phyloP scores from a whole-genome alignment of 1,284 basidiomycete species.

The Sutorius eximius region DNA sequence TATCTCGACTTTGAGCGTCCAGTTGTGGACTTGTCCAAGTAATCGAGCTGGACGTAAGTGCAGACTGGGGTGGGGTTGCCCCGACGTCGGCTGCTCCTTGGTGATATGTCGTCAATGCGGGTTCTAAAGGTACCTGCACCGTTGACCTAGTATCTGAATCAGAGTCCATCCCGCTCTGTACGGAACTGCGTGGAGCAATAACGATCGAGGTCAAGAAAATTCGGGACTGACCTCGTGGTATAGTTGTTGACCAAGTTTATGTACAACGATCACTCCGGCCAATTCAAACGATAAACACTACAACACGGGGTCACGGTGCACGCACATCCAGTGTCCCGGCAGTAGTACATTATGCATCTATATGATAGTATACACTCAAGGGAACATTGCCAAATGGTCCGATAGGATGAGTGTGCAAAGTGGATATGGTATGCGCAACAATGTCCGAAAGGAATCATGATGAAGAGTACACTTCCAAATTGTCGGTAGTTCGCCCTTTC shows the following conservation, averaged over 20 bases:
- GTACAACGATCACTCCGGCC: neutral
- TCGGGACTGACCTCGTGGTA: neutral
- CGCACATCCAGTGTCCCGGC: neutral
- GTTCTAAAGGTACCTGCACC: slow-evolving; percentile 13
- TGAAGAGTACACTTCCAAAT: neutral
- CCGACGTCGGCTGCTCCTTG: slow-evolving; percentile 8
- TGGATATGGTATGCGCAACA: neutral
- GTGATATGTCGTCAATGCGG: slow-evolving; percentile 13
- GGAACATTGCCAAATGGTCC: slow-evolving; percentile 9
- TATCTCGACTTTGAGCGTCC: slow-evolving; percentile 33
- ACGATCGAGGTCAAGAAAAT: neutral
- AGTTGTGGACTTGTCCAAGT: slow-evolving; percentile 17
- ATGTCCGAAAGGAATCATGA: slow-evolving; percentile 7
- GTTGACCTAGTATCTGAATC: slow-evolving; percentile 10
- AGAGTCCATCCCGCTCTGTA: slow-evolving; percentile 25
- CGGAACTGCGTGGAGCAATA: slow-evolving; percentile 1
- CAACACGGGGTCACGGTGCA: neutral
- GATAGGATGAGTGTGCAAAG: slow-evolving; percentile 2
- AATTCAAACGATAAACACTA: neutral
- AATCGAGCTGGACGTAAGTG: slow-evolving; percentile 5
- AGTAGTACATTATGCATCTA: slow-evolving; percentile 9
- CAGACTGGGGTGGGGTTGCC: slow-evolving; percentile 6
- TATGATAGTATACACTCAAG: slow-evolving; percentile 14
- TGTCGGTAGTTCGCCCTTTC: slow-evolving; percentile 5
- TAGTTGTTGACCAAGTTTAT: slow-evolving; percentile 1